Conservation (phyloP, 768 basidiomycete species). For the Lentinula sp. region DNA sequence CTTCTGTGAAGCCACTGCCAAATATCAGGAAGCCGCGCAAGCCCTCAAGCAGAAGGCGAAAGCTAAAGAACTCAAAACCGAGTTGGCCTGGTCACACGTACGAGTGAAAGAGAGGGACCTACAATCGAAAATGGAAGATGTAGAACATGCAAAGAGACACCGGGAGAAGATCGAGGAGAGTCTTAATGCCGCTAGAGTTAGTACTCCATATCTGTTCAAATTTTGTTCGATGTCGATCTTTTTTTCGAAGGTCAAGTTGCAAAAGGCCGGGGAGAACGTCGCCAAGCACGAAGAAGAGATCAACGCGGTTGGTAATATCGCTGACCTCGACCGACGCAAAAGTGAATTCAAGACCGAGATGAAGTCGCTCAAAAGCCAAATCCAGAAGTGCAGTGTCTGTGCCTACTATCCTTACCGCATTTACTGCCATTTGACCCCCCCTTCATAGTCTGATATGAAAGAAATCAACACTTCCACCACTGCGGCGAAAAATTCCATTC, state of each 20-base stretch:
- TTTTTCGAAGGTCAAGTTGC: slow-evolving; percentile 23
- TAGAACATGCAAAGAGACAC: slow-evolving; percentile 30
- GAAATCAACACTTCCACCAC: slow-evolving; percentile 36
- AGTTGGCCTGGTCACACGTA: slow-evolving; percentile 87
- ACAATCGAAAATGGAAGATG: slow-evolving; percentile 31
- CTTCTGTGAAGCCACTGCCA: slow-evolving; percentile 48
- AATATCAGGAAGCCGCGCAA: slow-evolving; percentile 69
- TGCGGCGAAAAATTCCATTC: slow-evolving; percentile 3
- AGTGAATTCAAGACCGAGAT: slow-evolving; percentile 32
- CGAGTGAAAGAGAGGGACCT: slow-evolving; percentile 57
- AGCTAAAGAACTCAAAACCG: slow-evolving; percentile 66
- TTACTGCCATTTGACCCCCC: background rate
- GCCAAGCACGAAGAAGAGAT: slow-evolving; percentile 31
- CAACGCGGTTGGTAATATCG: slow-evolving; percentile 37
- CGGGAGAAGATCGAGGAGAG: slow-evolving; percentile 34
- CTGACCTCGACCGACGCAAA: slow-evolving; percentile 35
- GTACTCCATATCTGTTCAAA: background rate
- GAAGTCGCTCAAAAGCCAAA: slow-evolving; percentile 35
- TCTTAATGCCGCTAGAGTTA: slow-evolving; percentile 33
- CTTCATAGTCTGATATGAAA: slow-evolving; percentile 41
- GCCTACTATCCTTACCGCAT: background rate
- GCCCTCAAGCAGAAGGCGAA: slow-evolving; percentile 67
- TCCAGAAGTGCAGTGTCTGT: slow-evolving; percentile 41
- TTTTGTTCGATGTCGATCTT: background rate
- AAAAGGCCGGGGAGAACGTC: slow-evolving; percentile 27